Base-by-base conservation (phyloP, 257 asterid genomes). In the Rehmannia glutinosa region DNA sequence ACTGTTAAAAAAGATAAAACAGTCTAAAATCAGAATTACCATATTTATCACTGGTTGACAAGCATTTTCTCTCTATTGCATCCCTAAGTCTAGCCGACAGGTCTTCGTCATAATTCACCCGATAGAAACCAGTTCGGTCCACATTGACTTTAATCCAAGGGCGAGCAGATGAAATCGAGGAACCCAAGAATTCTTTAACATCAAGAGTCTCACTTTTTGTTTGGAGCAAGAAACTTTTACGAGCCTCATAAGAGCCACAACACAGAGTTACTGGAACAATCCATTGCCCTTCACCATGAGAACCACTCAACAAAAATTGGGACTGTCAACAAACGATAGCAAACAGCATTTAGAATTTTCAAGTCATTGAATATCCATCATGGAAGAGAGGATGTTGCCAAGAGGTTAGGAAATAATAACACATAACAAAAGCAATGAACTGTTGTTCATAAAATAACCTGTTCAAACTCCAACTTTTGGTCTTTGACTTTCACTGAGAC, bases 201-300 rank as follows among this genome's bases (percentile, higher is more conserved):
- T 92, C 79, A 69, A 86, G 77, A 41, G 80, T 71, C 74, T 89
- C 84, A 62, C 78, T 84, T 69, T 82, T 86, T 46, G 86, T 67
- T 74, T 80, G 88, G 80, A 92, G 80, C 84, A 92, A 80, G 82
- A 87, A 86, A 68, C 85, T 86, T 80, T 83, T 84, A 46, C 79
- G 80, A 76, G 85, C 68, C 74, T 83, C 88, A 60, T 92, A 92
- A 54, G 97, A 81, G 73, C 90, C 84, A 63, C 80, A 78, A 64
- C 96, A 86, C 52, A 92, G 70, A 62, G 96, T 86, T 78, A 92
- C 24, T 45, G 98, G 98, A 80, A 89, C 90, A 69, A 92, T 75
- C 98, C 98, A 92, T 78, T 87, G 93, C 57, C 97, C 97, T 56
- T 87, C 95, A 46, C 98, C 96, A 50, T 64, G 86, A 62, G 91